Percentiles rank a stretch among this genome's conserved stretches.
Conservation (phyloP, 1,284 basidiomycete species). For the Heterobasidion annosum region DNA sequence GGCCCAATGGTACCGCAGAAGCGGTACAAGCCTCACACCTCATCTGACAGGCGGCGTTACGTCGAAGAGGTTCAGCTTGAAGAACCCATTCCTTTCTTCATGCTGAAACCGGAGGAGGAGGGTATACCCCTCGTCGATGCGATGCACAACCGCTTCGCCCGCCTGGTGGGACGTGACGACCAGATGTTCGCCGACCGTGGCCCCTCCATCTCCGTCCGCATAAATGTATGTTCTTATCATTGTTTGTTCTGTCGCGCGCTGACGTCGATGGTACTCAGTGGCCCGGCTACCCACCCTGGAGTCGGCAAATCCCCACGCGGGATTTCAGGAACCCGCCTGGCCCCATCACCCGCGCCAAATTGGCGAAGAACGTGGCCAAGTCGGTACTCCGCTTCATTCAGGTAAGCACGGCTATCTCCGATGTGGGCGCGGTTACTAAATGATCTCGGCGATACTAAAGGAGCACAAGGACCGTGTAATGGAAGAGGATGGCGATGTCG, state of each 20-base stretch:
- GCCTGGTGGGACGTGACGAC: conserved; percentile 43
- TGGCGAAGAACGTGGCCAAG: conserved; percentile 64
- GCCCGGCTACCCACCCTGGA: conserved; percentile 71
- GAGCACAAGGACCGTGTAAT: conserved; percentile 36
- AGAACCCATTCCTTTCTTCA: conserved; percentile 52
- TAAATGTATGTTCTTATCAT: conserved; percentile 39
- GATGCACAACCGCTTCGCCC: conserved; percentile 30
- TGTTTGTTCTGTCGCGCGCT: background rate
- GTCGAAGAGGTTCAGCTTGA: conserved; percentile 59
- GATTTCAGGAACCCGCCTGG: conserved; percentile 68
- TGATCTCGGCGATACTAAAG: conserved; percentile 20
- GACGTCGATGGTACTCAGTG: conserved; percentile 33
- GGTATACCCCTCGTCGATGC: conserved; percentile 53
- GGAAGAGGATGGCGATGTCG: conserved; percentile 48
- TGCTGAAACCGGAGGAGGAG: conserved; percentile 36
- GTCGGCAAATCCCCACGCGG: conserved; percentile 68
- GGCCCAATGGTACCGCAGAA: conserved; percentile 41
- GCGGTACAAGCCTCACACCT: conserved; percentile 66
- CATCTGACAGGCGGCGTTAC: conserved; percentile 63
- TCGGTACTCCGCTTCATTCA: conserved; percentile 28
- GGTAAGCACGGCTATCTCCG: conserved; percentile 15
- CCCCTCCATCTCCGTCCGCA: conserved; percentile 66
- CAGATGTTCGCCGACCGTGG: conserved; percentile 58
- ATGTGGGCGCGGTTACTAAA: too few relatives aligned
- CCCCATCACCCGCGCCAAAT: conserved; percentile 57